A percentile compares a stretch with the other conserved stretches of the same genome.
These are phyloP conservation scores for Basipetospora chlamydospora DNA, from an alignment of 2,329 filamentous ascomycete species.

Conservation along the genomic window DNA sequence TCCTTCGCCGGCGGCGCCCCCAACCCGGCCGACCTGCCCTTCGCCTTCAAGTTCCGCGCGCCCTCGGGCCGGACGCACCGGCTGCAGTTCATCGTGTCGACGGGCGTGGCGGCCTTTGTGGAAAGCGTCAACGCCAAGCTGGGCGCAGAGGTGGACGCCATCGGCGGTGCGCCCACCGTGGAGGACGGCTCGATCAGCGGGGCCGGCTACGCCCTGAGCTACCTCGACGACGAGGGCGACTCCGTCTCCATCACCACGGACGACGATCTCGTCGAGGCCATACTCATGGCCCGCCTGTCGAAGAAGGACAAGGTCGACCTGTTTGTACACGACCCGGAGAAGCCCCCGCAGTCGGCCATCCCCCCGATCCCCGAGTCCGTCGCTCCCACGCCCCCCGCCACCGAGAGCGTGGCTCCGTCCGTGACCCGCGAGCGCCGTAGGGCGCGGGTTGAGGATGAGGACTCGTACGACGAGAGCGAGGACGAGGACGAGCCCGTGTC, in stretches of 20 bases:
- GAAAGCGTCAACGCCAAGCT: slow-evolving; percentile 69
- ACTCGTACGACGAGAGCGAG: slow-evolving; percentile 38
- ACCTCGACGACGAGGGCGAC: slow-evolving; percentile 92
- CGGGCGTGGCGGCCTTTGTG: slow-evolving; percentile 70
- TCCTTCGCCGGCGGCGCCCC: slow-evolving; percentile 39
- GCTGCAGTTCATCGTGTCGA: slow-evolving; percentile 66
- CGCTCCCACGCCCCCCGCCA: slow-evolving; percentile 29
- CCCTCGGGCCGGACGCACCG: slow-evolving; percentile 89
- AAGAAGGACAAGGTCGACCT: slow-evolving; percentile 88
- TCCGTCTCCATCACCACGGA: slow-evolving; percentile 95
- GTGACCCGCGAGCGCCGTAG: slow-evolving; percentile 35
- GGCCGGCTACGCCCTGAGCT: slow-evolving; percentile 88
- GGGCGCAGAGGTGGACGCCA: slow-evolving; percentile 63
- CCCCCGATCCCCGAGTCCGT: slow-evolving; percentile 29
- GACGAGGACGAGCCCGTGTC: slow-evolving; percentile 30
- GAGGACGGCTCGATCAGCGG: slow-evolving; percentile 66
- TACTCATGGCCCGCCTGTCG: slow-evolving; percentile 63
- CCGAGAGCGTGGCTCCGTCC: slow-evolving; percentile 27
- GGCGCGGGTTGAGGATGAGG: slow-evolving; percentile 30
- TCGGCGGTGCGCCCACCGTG: slow-evolving; percentile 67
- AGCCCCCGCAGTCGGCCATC: slow-evolving; percentile 60
- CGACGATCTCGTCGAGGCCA: slow-evolving; percentile 80
- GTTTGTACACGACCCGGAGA: slow-evolving; percentile 86
- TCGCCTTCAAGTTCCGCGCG: slow-evolving; percentile 98
- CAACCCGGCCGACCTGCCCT: slow-evolving; percentile 57